These are phyloP conservation scores for Biscogniauxia mediterranea DNA, from an alignment of 2,329 filamentous ascomycete species.

Conservation along the genomic window DNA sequence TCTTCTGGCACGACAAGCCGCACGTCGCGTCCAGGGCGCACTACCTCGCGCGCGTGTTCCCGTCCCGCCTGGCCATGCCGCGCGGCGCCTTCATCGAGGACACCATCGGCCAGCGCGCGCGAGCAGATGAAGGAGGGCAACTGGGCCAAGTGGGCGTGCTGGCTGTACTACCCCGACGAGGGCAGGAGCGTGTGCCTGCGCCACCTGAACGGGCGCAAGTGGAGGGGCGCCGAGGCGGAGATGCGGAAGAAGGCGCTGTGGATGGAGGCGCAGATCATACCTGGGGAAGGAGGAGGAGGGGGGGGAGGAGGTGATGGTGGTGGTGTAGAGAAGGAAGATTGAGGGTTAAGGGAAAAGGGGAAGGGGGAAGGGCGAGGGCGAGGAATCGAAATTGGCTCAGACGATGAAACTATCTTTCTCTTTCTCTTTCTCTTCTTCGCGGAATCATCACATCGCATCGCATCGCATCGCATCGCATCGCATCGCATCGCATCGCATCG, in stretches of 20 bases:
- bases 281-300: no score
- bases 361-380: no score
- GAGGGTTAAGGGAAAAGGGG: no score
- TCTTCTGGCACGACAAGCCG: slow-evolving; percentile 60
- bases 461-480: no score
- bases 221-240: slow-evolving; percentile 41
- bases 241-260: slow-evolving; percentile 21
- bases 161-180: slow-evolving; percentile 52
- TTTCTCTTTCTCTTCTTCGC: no score
- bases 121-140: slow-evolving; percentile 54
- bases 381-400: no score
- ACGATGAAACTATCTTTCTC: no score
- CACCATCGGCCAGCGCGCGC: slow-evolving; percentile 53
- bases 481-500: no score
- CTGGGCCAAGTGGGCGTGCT: slow-evolving; percentile 54
- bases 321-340: no score
- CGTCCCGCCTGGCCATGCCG: slow-evolving; percentile 47
- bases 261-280: no score
- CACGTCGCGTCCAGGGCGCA: slow-evolving; percentile 49
- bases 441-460: no score
- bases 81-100: slow-evolving; percentile 58
- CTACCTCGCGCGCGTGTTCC: slow-evolving; percentile 50
- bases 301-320: no score
- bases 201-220: slow-evolving; percentile 51
- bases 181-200: slow-evolving; percentile 46